Conservation (phyloP, 257 asterid species). For the Ilex asprella region DNA sequence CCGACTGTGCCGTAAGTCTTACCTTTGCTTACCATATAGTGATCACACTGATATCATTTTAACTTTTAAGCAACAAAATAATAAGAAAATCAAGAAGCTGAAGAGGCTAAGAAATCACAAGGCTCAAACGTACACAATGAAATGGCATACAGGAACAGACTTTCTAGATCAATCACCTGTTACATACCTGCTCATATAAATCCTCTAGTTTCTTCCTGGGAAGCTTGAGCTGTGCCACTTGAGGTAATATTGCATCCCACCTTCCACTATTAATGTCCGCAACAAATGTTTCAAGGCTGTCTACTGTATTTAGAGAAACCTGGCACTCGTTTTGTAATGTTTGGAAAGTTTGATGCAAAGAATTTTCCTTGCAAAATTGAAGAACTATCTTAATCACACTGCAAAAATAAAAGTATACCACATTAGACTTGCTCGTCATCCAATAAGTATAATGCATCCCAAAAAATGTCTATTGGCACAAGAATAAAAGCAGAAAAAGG, state of each 20-base stretch:
- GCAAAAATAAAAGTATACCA: slow-evolving; percentile 16
- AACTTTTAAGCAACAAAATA: too few species aligned
- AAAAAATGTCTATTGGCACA: neutral
- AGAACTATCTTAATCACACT: slow-evolving; percentile 96
- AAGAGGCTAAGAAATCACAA: too few species aligned
- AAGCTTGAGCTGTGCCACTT: slow-evolving; percentile 89
- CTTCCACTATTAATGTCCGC: slow-evolving; percentile 93
- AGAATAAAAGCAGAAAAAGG: neutral
- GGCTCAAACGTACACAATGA: neutral
- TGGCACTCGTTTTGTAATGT: slow-evolving; percentile 93
- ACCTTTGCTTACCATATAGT: too few species aligned
- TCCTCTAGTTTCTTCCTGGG: slow-evolving; percentile 88
- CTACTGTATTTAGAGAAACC: slow-evolving; percentile 93
- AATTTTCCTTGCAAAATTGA: slow-evolving; percentile 96
- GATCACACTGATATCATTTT: too few species aligned
- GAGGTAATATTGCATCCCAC: slow-evolving; percentile 99
- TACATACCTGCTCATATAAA: slow-evolving; percentile 83
- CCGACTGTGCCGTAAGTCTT: too few species aligned
- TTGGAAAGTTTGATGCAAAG: slow-evolving; percentile 83
- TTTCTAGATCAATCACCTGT: slow-evolving; percentile 12
- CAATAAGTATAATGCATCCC: neutral
- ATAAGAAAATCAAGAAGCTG: too few species aligned
- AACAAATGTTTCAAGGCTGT: slow-evolving; percentile 78
- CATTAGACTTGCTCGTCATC: neutral
- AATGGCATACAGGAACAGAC: slow-evolving; percentile 5